Percentiles rank a stretch among this genome's conserved stretches.
Conservation (phyloP, 345 rosid species). For the Xanthoceras sorbifolium region DNA sequence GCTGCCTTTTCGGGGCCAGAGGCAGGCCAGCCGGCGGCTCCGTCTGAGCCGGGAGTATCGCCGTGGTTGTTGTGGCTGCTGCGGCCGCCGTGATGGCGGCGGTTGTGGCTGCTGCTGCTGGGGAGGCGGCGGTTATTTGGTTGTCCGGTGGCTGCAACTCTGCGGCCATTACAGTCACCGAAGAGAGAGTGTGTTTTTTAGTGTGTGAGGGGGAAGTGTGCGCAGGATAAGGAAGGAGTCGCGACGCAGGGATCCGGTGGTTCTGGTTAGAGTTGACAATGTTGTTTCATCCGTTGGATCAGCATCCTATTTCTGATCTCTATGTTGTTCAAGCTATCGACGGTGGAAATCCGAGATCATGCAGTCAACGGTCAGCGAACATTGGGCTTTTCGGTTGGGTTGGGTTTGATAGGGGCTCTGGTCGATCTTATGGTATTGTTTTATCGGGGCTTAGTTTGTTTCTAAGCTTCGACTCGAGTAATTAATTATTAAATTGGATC, state of each 20-base stretch:
- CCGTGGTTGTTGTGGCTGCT: conserved; percentile 17
- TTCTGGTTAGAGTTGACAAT: not conserved
- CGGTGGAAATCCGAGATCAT: not conserved
- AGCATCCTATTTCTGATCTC: not conserved
- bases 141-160: conserved; percentile 43
- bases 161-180: conserved; percentile 36
- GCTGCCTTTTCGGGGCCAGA: conserved; percentile 52
- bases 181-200: not conserved
- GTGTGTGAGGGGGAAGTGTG: conserved; percentile 19
- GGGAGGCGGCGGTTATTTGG: conserved; percentile 17
- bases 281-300: conserved; percentile 4
- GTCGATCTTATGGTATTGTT: no score
- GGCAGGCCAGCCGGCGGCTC: conserved; percentile 37
- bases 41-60: conserved; percentile 16
- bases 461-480: no score
- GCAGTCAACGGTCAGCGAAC: no score
- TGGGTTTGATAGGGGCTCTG: not conserved
- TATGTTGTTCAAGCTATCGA: no score
- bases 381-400: not conserved
- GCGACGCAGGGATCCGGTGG: conserved; percentile 12
- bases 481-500: no score
- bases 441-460: no score
- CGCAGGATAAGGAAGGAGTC: conserved; percentile 20
- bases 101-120: conserved; percentile 1
- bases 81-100: not conserved